Base-by-base conservation (phyloP, 2,329 filamentous ascomycete species). In the Zarea fungicola region DNA sequence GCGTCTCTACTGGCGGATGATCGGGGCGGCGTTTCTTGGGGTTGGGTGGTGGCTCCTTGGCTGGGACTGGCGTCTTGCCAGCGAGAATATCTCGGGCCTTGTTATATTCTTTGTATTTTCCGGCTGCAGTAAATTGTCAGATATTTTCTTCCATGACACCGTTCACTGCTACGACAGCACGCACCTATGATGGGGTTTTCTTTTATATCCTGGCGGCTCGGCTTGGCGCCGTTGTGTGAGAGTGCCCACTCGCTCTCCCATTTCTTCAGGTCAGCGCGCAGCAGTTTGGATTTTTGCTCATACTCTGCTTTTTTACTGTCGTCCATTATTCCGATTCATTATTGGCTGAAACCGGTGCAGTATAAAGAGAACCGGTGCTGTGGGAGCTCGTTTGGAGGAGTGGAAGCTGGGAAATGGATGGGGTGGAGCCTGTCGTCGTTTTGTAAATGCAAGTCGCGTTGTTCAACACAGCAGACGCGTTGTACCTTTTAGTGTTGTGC, bases 91-190 rank as follows among this genome's bases (percentile, higher is more conserved):
- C 76, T 54, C 84, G 77, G 44, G 84, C 62, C 55, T 76, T 82
- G 62, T 84, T 83, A 66, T 90, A 91, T 54, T 86, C 77, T 62
- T 86, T 89, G 66, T 92, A 92, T 61, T 89, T 90, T 40, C 73
- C 73, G 31, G 83, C 84, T 87, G 56, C 32, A 10, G 3, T n/a
- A n/a, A n/a, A n/a, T n/a, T n/a, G 47, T 16, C 7, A 49, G 25
- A 26, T 8, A 37, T 16, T 2, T 4, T 11, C 25, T 3, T 4
- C 8, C 4, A 3, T 4, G 16, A 9, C 1, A 9, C 9, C 7
- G 7, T 14, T 29, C 13, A 14, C 23, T 10, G 9, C 11, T 11
- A 7, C 18, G 26, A 31, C 8, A 5, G 31, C 16, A 21, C 71
- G 28, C 76, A 89, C 86, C 84, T 58, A 91, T 89, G 0, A 77